Percentiles rank a stretch among this genome's conserved stretches.
Conservation (phyloP, 176 grass and related monocot species). For the Zizania latifolia region DNA sequence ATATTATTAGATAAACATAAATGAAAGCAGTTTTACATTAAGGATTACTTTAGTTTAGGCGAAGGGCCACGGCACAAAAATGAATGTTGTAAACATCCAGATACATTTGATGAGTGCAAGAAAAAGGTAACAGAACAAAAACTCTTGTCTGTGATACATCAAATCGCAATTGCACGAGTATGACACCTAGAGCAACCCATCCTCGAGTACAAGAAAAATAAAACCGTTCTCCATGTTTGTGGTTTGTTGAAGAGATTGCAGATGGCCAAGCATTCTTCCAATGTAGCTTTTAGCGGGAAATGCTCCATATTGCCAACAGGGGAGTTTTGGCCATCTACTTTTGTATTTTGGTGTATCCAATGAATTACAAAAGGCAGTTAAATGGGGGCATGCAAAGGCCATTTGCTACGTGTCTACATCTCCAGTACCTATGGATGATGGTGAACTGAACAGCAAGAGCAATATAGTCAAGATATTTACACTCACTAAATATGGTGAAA, state of each 20-base stretch:
- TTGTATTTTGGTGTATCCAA: background rate
- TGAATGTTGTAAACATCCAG: background rate
- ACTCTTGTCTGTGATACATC: background rate
- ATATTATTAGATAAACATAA: too few species aligned
- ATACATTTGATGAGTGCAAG: slow-evolving; percentile 7
- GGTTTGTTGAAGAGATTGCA: background rate
- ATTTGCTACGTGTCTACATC: background rate
- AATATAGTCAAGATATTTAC: slow-evolving; percentile 13
- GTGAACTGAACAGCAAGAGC: background rate
- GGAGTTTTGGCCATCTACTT: slow-evolving; percentile 1
- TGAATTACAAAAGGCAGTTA: background rate
- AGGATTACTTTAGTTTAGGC: background rate
- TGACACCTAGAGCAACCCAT: background rate
- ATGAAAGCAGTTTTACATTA: background rate
- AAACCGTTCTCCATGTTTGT: background rate
- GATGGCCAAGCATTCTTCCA: background rate
- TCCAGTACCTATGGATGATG: background rate
- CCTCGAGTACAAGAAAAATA: background rate
- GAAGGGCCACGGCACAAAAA: background rate
- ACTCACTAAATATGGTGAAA: slow-evolving; percentile 4
- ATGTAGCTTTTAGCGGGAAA: background rate
- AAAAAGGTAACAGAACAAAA: slow-evolving; percentile 16
- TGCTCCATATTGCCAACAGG: background rate
- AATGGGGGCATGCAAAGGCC: background rate
- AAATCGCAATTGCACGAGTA: background rate